Evolutionary conservation across 1,284 basidiomycete genomes (phyloP).

Genomic region (Cutaneotrichosporon sp.): DNA sequence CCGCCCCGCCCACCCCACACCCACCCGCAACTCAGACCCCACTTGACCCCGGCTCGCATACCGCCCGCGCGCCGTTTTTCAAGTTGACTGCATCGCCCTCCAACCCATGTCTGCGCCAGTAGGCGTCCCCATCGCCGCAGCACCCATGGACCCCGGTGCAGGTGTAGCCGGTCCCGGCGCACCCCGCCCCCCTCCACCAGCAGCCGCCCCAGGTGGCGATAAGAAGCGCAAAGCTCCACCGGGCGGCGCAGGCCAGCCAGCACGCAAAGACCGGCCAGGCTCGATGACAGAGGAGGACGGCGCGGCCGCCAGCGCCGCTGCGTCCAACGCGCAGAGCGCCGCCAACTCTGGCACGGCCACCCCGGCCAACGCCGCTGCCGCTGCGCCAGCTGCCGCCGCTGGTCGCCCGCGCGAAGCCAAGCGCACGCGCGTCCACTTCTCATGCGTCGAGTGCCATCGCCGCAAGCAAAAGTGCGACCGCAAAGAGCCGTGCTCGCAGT

Average conservation of each 20-base stretch:
- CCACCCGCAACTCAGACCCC: not conserved
- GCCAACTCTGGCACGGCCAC: conserved; percentile 4
- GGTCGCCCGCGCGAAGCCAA: conserved; percentile 35
- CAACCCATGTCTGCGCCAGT: conserved; percentile 20
- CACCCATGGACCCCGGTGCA: conserved; percentile 8
- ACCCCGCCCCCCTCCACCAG: not conserved
- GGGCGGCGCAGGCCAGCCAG: conserved; percentile 22
- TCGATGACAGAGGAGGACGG: conserved; percentile 42
- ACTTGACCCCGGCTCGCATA: conserved; percentile 8
- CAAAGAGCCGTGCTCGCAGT: conserved; percentile 54
- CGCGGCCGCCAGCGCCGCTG: conserved; percentile 11
- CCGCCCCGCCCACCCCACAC: conserved; percentile 1
- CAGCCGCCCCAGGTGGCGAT: conserved; percentile 50
- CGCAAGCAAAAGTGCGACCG: conserved; percentile 53
- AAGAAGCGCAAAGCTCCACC: conserved; percentile 41
- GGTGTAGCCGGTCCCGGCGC: conserved; percentile 4
- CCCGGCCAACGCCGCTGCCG: conserved; percentile 31
- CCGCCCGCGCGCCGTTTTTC: not conserved
- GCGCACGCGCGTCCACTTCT: conserved; percentile 53
- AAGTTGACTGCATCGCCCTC: not conserved
- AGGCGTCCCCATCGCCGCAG: conserved; percentile 21
- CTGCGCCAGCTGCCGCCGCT: conserved; percentile 24
- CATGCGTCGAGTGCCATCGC: conserved; percentile 54
- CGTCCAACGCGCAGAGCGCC: not conserved
- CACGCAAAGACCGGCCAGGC: conserved; percentile 23